Evolutionary conservation across 495 filamentous ascomycete species (phyloP).

Genomic region (Neurospora pannonica): DNA sequence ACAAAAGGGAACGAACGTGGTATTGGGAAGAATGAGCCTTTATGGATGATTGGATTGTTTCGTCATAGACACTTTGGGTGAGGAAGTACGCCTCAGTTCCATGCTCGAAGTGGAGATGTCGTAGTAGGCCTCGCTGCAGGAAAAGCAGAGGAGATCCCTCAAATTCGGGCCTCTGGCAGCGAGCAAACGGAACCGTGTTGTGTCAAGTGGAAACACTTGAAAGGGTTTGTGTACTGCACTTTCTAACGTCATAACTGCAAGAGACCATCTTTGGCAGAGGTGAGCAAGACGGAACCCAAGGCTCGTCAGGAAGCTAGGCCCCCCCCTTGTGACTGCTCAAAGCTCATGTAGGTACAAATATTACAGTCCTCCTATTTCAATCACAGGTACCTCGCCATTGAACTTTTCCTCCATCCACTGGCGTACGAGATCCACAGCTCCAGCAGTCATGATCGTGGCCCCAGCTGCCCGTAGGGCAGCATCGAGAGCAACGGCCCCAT

Average conservation of each 20-base stretch:
- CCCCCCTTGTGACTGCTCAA: neutral
- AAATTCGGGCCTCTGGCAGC: neutral
- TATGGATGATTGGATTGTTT: neutral
- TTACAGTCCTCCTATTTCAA: neutral
- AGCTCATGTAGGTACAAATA: neutral
- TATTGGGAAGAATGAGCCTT: neutral
- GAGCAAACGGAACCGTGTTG: neutral
- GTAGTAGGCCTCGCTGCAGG: neutral
- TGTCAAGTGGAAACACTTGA: neutral
- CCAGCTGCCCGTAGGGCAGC: neutral
- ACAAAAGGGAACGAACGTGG: too few species aligned
- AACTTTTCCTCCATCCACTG: neutral
- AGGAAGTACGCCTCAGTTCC: neutral
- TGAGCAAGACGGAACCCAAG: neutral
- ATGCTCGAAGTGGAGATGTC: neutral
- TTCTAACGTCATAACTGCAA: neutral
- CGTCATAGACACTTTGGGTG: neutral
- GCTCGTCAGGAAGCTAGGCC: neutral
- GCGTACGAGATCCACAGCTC: neutral
- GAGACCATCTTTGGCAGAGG: neutral
- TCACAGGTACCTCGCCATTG: neutral
- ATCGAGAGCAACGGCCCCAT: neutral
- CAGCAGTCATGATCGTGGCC: neutral
- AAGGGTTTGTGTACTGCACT: neutral
- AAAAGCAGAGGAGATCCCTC: neutral